Percentiles rank a stretch among this genome's conserved stretches.
Conservation (phyloP, 345 rosid species). For the Eucalyptus polybractea region DNA sequence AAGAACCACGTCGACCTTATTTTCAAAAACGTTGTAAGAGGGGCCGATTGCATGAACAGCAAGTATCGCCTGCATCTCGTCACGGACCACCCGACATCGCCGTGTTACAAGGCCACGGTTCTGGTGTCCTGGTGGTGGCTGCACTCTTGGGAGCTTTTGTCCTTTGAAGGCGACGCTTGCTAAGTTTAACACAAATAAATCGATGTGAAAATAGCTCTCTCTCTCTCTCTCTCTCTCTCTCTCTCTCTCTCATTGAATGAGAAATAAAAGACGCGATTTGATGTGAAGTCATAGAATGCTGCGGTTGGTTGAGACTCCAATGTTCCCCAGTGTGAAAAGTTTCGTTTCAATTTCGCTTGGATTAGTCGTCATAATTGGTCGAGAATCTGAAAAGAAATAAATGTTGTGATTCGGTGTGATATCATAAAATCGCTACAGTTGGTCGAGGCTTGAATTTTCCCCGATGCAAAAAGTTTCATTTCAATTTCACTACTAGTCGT, state of each 20-base stretch:
- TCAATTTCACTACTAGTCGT: background rate
- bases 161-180: background rate
- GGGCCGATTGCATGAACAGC: fast-evolving
- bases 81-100: background rate
- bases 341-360: background rate
- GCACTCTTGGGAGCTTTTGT: background rate
- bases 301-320: fast-evolving
- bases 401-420: background rate
- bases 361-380: background rate
- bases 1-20: fast-evolving
- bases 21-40: background rate
- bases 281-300: too few relatives aligned
- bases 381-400: background rate
- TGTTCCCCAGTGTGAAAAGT: too few relatives aligned
- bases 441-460: background rate
- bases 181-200: background rate
- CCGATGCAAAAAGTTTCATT: too few relatives aligned
- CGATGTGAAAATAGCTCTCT: background rate
- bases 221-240: too few relatives aligned
- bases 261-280: background rate
- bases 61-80: background rate
- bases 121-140: background rate
- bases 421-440: background rate
- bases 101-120: background rate
- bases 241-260: background rate